Evolutionary conservation across 768 basidiomycete genomes (phyloP).

Genomic region (Butyriboletus loyo): DNA sequence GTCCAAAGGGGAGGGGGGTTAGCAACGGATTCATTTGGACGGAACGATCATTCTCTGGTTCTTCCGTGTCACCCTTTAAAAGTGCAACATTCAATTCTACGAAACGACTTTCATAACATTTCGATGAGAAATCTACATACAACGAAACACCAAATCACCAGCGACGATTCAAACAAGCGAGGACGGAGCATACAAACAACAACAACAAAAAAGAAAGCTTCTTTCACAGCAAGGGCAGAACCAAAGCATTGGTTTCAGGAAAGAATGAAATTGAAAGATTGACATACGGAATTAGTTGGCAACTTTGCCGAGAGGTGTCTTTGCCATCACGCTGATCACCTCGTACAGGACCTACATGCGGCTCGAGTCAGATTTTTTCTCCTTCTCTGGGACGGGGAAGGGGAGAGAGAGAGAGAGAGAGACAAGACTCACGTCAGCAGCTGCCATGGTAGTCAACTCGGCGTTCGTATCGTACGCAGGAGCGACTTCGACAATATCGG

Average conservation of each 20-base stretch:
- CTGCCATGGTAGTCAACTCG: slow-evolving; percentile 61
- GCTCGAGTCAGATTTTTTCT: neutral
- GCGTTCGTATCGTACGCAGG: slow-evolving; percentile 75
- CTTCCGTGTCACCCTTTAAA: too few species aligned
- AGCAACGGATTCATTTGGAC: too few species aligned
- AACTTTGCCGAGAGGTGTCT: slow-evolving; percentile 70
- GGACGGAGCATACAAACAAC: neutral
- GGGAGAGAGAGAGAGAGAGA: too few species aligned
- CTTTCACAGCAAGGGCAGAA: neutral
- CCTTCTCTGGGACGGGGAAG: too few species aligned
- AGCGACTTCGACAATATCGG: slow-evolving; percentile 83
- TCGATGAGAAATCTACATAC: neutral
- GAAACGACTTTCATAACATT: neutral
- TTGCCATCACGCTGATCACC: slow-evolving; percentile 75
- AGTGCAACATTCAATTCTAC: neutral
- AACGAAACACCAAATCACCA: neutral
- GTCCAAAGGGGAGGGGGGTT: too few species aligned
- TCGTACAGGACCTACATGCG: slow-evolving; percentile 62
- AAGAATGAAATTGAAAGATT: too few species aligned
- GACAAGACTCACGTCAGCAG: slow-evolving; percentile 50
- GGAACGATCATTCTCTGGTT: too few species aligned
- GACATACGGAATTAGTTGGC: slow-evolving; percentile 10
- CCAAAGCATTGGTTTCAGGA: neutral
- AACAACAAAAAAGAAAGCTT: neutral
- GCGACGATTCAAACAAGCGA: too few species aligned